A percentile compares a stretch with the other conserved stretches of the same genome.
These are phyloP conservation scores for Biscutella laevigata DNA, from an alignment of 441 rosid genomes.

Conservation along the genomic window DNA sequence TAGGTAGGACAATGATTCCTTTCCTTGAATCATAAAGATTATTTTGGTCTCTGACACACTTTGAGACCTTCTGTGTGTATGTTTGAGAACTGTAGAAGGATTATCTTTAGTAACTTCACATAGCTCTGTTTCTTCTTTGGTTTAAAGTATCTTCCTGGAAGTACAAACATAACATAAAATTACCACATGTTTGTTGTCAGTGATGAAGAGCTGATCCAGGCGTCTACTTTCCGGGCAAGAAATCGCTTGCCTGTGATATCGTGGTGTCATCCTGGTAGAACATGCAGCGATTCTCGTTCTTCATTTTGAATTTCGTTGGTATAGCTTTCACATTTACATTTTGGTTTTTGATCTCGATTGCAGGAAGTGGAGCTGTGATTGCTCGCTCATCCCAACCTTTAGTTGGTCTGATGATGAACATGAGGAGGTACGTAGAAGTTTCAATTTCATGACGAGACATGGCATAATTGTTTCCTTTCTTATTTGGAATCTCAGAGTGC, in stretches of 20 bases:
- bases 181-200: slow-evolving; percentile 35
- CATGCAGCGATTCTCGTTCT: slow-evolving; percentile 13
- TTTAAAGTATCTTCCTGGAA: slow-evolving; percentile 15
- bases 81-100: slow-evolving; percentile 9
- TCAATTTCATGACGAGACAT: slow-evolving; percentile 5
- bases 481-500: slow-evolving; percentile 13
- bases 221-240: slow-evolving; percentile 85
- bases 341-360: slow-evolving; percentile 11
- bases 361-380: slow-evolving; percentile 89
- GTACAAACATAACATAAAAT: slow-evolving; percentile 14
- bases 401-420: slow-evolving; percentile 96
- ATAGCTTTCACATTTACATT: slow-evolving; percentile 7
- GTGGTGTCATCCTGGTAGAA: slow-evolving; percentile 92
- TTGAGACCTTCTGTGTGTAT: slow-evolving; percentile 15
- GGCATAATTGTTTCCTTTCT: slow-evolving; percentile 14
- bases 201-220: slow-evolving; percentile 82
- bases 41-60: not conserved
- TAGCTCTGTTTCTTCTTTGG: slow-evolving; percentile 3
- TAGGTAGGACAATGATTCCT: slow-evolving; percentile 44
- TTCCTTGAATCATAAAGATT: not conserved
- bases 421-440: slow-evolving; percentile 67
- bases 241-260: slow-evolving; percentile 83
- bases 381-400: slow-evolving; percentile 98
- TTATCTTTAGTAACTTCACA: slow-evolving; percentile 12
- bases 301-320: slow-evolving; percentile 14